Evolutionary conservation across 192 early-diverging fungal genomes (phyloP).

Genomic region (Haplosporangium gracile): DNA sequence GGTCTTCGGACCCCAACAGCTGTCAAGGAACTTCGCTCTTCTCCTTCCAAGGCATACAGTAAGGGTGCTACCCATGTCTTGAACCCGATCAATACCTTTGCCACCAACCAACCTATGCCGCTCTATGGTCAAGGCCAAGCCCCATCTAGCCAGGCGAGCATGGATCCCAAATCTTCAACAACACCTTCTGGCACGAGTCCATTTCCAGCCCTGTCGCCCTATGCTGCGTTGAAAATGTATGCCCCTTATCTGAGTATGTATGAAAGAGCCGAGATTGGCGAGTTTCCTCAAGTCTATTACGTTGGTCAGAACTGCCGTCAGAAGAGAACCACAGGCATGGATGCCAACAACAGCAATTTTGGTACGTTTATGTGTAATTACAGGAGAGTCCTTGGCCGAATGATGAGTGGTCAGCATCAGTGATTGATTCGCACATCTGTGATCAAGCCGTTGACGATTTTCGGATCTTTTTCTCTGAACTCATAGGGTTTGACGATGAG

Average conservation of each 20-base stretch:
- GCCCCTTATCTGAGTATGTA: conserved; percentile 81
- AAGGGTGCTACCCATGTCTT: conserved; percentile 18
- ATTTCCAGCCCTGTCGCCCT: conserved; percentile 64
- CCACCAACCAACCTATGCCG: conserved; percentile 32
- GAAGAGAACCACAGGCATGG: conserved; percentile 69
- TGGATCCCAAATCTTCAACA: conserved; percentile 21
- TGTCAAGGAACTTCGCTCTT: conserved; percentile 37
- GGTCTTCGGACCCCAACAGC: conserved; percentile 52
- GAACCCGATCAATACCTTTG: conserved; percentile 34
- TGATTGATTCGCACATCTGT: no score
- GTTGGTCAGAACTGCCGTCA: conserved; percentile 77
- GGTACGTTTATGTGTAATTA: conserved; percentile 38
- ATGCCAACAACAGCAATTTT: conserved; percentile 71
- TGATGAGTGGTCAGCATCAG: background rate
- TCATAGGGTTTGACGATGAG: conserved; percentile 83
- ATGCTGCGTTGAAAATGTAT: conserved; percentile 73
- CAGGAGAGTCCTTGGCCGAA: background rate
- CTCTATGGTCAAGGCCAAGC: conserved; percentile 49
- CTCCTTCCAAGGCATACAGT: conserved; percentile 29
- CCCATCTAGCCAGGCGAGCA: background rate
- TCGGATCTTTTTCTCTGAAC: background rate
- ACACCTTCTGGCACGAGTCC: conserved; percentile 10
- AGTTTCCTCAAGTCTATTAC: conserved; percentile 92
- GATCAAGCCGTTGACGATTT: background rate
- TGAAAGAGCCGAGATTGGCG: conserved; percentile 90